phyloP scores from a whole-genome alignment of 2,329 filamentous ascomycete genomes.

The Cadophora luteo-olivacea region DNA sequence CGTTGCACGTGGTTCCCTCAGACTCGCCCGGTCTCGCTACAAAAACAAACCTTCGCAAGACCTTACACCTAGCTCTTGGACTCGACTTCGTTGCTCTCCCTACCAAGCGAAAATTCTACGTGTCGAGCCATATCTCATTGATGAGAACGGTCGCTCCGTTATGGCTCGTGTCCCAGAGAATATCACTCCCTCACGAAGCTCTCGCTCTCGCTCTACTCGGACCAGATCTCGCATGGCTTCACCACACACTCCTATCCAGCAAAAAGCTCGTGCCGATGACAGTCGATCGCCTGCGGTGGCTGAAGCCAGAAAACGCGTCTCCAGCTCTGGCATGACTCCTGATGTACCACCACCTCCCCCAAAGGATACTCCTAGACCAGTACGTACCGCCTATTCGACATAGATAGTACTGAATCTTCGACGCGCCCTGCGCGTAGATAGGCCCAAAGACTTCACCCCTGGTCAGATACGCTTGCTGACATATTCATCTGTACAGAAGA shows the following conservation, averaged over 20 bases:
- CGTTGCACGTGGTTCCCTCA: not conserved
- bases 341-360: conserved; percentile 17
- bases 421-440: not conserved
- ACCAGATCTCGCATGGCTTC: not conserved
- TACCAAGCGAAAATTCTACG: conserved; percentile 5
- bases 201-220: conserved; percentile 6
- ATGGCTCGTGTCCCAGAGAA: not conserved
- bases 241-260: conserved; percentile 11
- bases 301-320: not conserved
- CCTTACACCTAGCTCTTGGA: not conserved
- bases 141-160: conserved; percentile 8
- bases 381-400: not conserved
- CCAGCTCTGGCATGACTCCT: conserved; percentile 1
- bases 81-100: conserved; percentile 8
- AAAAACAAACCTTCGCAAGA: not conserved
- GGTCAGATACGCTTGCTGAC: not conserved
- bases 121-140: conserved; percentile 9
- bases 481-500: conserved; percentile 2
- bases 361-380: conserved; percentile 20
- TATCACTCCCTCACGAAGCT: not conserved
- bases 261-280: not conserved
- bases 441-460: not conserved
- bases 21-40: conserved; percentile 2
- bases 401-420: not conserved
- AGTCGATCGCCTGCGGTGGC: not conserved